A percentile compares a stretch with the other conserved stretches of the same genome.
phyloP scores from a whole-genome alignment of 2,329 filamentous ascomycete genomes.

The Chaetomium strumarium region DNA sequence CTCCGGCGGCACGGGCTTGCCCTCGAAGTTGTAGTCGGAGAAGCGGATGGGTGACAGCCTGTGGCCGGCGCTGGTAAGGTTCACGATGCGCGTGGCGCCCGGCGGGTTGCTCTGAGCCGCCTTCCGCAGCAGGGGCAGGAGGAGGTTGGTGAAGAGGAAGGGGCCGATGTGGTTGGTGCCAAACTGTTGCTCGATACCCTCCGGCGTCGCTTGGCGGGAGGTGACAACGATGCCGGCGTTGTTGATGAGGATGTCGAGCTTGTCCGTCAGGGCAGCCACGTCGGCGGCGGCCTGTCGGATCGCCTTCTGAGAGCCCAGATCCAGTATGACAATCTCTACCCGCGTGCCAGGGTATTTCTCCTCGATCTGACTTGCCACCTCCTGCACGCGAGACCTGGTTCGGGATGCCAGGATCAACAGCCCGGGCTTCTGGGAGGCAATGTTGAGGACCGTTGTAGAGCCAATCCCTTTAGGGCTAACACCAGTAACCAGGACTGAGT shows the following conservation, averaged over 20 bases:
- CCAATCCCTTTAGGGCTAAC: constrained; percentile 39
- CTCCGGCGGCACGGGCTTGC: constrained; percentile 32
- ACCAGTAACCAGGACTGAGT: constrained; percentile 37
- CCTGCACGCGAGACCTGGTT: constrained; percentile 37
- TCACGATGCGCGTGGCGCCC: constrained; percentile 35
- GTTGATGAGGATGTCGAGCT: constrained; percentile 39
- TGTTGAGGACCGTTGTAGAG: constrained; percentile 35
- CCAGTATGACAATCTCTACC: constrained; percentile 32
- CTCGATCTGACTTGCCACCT: constrained; percentile 34
- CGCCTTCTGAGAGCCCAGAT: constrained; percentile 34
- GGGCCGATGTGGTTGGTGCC: constrained; percentile 47
- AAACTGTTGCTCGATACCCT: constrained; percentile 32
- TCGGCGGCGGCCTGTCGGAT: constrained; percentile 34
- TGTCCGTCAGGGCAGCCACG: constrained; percentile 28
- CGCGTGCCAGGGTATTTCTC: constrained; percentile 31
- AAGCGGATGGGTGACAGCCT: constrained; percentile 38
- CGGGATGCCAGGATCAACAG: constrained; percentile 42
- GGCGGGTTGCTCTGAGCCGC: constrained; percentile 27
- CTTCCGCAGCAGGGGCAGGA: constrained; percentile 38
- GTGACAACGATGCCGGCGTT: constrained; percentile 35
- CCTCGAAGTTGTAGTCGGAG: constrained; percentile 39
- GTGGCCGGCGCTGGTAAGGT: constrained; percentile 38
- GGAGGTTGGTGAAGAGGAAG: constrained; percentile 44
- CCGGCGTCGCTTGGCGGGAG: constrained; percentile 30
- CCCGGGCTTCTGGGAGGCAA: constrained; percentile 39